Evolutionary conservation across 1,139 yeast genomes (phyloP).

Genomic region (Wickerhamomyces sp.): DNA sequence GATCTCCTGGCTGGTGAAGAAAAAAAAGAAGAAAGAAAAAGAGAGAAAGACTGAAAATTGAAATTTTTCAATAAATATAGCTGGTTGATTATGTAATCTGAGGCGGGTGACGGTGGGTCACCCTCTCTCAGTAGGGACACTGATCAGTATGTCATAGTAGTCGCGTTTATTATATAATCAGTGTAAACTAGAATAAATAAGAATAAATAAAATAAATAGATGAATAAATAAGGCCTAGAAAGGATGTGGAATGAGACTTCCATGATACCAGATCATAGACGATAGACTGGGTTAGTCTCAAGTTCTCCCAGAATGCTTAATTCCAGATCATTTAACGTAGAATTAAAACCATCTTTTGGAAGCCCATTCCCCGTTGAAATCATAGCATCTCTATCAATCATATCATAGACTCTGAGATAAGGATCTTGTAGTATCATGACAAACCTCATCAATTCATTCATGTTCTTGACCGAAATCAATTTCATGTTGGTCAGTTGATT

Average conservation of each 20-base stretch:
- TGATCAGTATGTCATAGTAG: not conserved
- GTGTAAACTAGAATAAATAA: not conserved
- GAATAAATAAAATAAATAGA: not conserved
- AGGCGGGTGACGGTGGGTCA: not conserved
- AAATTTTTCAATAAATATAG: not conserved
- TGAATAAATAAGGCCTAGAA: not conserved
- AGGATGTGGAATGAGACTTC: no score
- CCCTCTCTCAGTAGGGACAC: not conserved
- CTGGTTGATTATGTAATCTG: not conserved
- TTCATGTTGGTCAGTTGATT: conserved; percentile 7
- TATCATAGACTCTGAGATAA: conserved; percentile 5
- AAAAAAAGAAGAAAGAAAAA: not conserved
- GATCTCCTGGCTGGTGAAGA: conserved; percentile 25
- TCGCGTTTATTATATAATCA: not conserved
- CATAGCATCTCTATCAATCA: not conserved
- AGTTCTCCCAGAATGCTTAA: conserved; percentile 15
- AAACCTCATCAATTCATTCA: conserved; percentile 10
- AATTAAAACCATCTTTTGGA: conserved; percentile 3
- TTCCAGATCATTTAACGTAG: conserved; percentile 17
- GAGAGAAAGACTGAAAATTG: not conserved
- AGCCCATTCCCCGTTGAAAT: no score
- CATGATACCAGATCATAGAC: not conserved
- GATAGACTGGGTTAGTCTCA: conserved; percentile 6
- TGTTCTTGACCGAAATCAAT: conserved; percentile 14
- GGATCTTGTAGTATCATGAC: conserved; percentile 11